phyloP scores from a whole-genome alignment of 352 stramenopile genomes.

The Phytophthora tentaculata region DNA sequence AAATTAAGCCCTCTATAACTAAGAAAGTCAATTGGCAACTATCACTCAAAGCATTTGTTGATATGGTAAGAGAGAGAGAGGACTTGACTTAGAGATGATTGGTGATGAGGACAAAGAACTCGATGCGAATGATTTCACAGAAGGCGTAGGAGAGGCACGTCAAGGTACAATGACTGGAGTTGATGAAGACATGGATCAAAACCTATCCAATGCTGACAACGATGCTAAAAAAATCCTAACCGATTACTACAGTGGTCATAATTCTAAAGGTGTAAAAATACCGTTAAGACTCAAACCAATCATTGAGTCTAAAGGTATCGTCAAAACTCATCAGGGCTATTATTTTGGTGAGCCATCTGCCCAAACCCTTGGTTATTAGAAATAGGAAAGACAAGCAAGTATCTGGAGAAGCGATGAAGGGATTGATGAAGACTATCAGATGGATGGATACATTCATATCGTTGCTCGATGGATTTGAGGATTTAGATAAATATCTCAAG shows the following conservation, averaged over 20 bases:
- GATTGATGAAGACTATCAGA: too few relatives aligned
- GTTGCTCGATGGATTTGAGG: too few relatives aligned
- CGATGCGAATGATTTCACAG: too few relatives aligned
- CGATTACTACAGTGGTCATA: constrained; percentile 24
- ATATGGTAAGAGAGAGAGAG: constrained; percentile 21
- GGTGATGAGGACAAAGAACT: too few relatives aligned
- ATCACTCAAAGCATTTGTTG: constrained; percentile 24
- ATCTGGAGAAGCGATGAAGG: too few relatives aligned
- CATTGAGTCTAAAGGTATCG: constrained; percentile 15
- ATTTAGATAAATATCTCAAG: too few relatives aligned
- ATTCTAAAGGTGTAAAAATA: too few relatives aligned
- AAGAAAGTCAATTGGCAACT: constrained; percentile 20
- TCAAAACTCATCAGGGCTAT: constrained; percentile 22
- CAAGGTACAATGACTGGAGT: constrained; percentile 20
- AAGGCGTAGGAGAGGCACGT: constrained; percentile 10
- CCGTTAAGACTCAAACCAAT: too few relatives aligned
- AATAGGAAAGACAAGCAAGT: constrained; percentile 22
- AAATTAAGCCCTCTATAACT: too few relatives aligned
- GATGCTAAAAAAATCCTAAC: constrained; percentile 28
- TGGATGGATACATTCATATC: too few relatives aligned
- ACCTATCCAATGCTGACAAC: constrained; percentile 26
- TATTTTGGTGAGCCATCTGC: constrained; percentile 29
- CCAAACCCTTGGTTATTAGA: constrained; percentile 25
- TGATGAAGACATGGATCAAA: constrained; percentile 23
- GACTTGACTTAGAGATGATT: too few relatives aligned